phyloP scores from a whole-genome alignment of 305 asterid species.

The Ruellia speciosa region DNA sequence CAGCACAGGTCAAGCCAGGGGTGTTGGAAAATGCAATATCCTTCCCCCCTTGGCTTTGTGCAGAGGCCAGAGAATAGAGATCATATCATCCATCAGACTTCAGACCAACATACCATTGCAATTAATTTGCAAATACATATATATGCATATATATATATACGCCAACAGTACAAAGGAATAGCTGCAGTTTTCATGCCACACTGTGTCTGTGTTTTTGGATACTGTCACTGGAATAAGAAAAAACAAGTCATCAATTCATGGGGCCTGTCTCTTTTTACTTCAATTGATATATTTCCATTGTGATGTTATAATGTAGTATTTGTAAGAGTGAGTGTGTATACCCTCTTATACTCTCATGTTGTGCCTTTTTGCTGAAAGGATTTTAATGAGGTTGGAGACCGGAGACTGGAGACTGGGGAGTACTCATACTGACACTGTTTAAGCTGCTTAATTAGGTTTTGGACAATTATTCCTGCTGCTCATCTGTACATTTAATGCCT shows the following conservation, averaged over 20 bases:
- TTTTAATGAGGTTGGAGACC: constrained; percentile 14
- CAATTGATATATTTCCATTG: neutral
- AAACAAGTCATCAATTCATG: constrained; percentile 11
- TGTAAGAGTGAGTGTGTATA: neutral
- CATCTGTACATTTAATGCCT: neutral
- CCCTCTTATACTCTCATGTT: neutral
- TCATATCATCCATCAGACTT: too few relatives aligned
- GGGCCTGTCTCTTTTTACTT: constrained; percentile 17
- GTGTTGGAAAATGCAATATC: constrained; percentile 38
- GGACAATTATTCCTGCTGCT: neutral
- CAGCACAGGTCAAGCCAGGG: constrained; percentile 13
- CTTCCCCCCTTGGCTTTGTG: constrained; percentile 9
- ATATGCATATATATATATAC: too few relatives aligned
- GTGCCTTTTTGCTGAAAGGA: constrained; percentile 19
- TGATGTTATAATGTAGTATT: neutral
- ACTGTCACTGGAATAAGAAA: neutral
- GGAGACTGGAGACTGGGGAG: too few relatives aligned
- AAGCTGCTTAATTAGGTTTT: constrained; percentile 17
- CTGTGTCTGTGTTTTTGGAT: neutral
- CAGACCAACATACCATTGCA: too few relatives aligned
- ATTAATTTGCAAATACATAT: neutral
- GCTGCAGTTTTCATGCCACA: constrained; percentile 1
- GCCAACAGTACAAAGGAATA: constrained; percentile 1
- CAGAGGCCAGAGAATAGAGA: constrained; percentile 1
- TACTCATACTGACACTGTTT: neutral